phyloP scores from a whole-genome alignment of 371 early-diverging fungal genomes.

The Mucor velutinosus region DNA sequence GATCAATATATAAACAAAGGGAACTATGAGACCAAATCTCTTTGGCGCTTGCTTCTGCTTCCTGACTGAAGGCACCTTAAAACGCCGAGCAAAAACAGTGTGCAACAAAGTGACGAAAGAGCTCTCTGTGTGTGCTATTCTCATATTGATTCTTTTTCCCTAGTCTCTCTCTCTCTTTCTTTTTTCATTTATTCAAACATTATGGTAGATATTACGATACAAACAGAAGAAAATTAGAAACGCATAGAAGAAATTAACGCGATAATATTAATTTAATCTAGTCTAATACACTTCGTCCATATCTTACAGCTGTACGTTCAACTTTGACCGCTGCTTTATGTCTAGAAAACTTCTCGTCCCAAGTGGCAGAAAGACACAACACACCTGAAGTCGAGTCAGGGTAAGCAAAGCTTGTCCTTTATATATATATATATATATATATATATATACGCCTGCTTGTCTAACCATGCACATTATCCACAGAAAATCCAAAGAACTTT shows the following conservation, averaged over 20 bases:
- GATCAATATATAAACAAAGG: background rate
- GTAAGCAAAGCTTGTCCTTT: constrained; percentile 42
- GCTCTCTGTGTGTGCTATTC: background rate
- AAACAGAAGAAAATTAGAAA: background rate
- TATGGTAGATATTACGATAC: constrained; percentile 11
- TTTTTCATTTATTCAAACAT: background rate
- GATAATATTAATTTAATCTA: constrained; percentile 30
- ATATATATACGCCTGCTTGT: background rate
- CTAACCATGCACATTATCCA: background rate
- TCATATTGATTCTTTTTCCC: background rate
- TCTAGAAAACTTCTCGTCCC: constrained; percentile 95
- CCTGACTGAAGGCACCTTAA: background rate
- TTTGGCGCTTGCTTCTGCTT: background rate
- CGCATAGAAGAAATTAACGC: background rate
- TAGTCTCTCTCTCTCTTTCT: background rate
- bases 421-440: no score
- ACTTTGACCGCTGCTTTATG: constrained; percentile 95
- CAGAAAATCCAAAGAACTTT: constrained; percentile 31
- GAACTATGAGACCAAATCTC: background rate
- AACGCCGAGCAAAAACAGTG: background rate
- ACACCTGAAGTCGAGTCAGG: constrained; percentile 96
- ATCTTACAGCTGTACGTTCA: constrained; percentile 92
- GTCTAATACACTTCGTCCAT: constrained; percentile 97
- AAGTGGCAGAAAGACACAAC: constrained; percentile 97
- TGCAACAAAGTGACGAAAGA: constrained; percentile 7